Evolutionary conservation across 345 rosid species (phyloP), one percentile per base, ranked within the genome.

Genomic region (Leavenworthia alabamica): DNA sequence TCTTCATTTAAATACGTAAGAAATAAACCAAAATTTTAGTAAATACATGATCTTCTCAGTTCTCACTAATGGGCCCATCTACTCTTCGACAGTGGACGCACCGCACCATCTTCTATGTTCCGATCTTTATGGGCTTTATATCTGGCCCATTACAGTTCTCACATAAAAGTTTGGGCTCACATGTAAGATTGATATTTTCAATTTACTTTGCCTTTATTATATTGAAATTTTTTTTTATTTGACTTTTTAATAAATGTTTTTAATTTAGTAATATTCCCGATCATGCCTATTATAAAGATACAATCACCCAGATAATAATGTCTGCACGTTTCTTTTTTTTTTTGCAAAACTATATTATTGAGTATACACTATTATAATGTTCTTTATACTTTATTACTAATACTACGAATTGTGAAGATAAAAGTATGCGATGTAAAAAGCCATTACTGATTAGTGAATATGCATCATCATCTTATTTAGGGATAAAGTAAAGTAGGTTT

Each of bases 291-390:
- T 60, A 35, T 37, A 48, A 40, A 51, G 55, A 54, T 33, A 54
- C 13, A 69, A 48, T 44, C 56, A 41, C 28, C 7, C 10, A 33
- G n/a, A 69, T 53, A 10, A 61, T 53, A 61, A 6, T 69, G 73
- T 61, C 56, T 35, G 42, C 11, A 53, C 15, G 14, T 53, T 69
- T 45, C 8, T n/a, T n/a, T 45, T 8, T 11, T 20, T 52, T 53
- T 44, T 60, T 7, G 46, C 66, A 32, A 66, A 46, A 62, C 51
- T 56, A 19, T 29, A 70, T 62, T 56, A 70, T 70, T 70, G 59
- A 36, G 32, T 55, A 15, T 47, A 55, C 64, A 62, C n/a, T n/a
- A n/a, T 70, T 55, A 55, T 70, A 15, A 13, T 70, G 74, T 54
- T 55, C 52, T 62, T 54, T 20, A 46, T 10, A 17, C 16, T 26